Base-by-base conservation (phyloP, 495 filamentous ascomycete genomes). In the Diplogelasinospora grovesii region DNA sequence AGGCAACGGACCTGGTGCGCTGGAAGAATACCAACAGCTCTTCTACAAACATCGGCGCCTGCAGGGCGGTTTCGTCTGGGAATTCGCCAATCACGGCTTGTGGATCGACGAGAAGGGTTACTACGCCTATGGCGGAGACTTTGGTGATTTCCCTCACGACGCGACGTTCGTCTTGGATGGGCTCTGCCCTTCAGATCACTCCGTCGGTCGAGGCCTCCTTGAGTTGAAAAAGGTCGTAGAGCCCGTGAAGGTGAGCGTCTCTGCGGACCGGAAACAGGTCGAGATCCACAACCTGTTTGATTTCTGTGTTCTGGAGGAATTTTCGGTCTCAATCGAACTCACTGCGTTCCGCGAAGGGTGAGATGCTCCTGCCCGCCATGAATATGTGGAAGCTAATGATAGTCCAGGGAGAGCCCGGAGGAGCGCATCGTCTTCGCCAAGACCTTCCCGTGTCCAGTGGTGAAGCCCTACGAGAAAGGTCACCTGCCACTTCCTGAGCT, bases 11-110 rank as follows among this genome's bases (percentile, higher is more conserved):
- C 82, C 82, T 0, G 82, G 82, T 2, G 71, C 66, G 16, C 64
- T 85, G 5, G 66, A 79, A 51, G 81, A 83, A 43, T 85, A 86
- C 45, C 64, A 76, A 26, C 64, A 80, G 14, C 64, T 67, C 1
- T 85, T 83, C 49, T 67, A 68, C 10, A 58, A 67, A 21, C 50
- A 82, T 41, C 69, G 65, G 0, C 66, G 70, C 8, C 65, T 86
- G 5, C 79, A 84, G 49, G 82, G 82, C 1, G 82, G 82, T 5
- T 85, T 79, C 39, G 71, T 83, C 21, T 86, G 82, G 80, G 80
- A 84, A 52, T 85, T 80, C 80, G 74, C 77, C 1, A 85, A 84
- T 49, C 81, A 84, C 40, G 81, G 82, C 1, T 60, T 86, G 1
- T 58, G 69, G 46, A 71, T 72, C 42, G 57, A 68, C 36, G 58